Evolutionary conservation across 192 early-diverging fungal genomes (phyloP).

Genomic region (Phycomyces nitens): DNA sequence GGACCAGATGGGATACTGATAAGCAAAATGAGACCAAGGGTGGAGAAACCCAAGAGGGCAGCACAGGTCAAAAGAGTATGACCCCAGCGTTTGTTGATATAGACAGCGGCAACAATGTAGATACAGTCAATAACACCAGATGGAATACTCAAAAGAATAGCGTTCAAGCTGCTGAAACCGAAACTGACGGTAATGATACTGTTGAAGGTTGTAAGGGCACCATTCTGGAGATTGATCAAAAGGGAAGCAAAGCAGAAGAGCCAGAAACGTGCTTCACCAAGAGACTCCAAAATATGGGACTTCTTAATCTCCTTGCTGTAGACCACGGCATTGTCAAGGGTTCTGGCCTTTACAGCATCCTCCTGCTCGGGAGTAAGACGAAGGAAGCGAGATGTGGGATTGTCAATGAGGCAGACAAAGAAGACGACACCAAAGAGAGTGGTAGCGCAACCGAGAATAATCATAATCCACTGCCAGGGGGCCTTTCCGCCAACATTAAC

Average conservation of each 20-base stretch:
- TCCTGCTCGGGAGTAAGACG: neutral
- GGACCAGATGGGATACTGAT: conserved; percentile 5
- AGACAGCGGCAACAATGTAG: conserved; percentile 15
- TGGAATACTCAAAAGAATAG: conserved; percentile 23
- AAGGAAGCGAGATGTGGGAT: conserved; percentile 12
- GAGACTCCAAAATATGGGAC: conserved; percentile 22
- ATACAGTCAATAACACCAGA: conserved; percentile 12
- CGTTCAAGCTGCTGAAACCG: conserved; percentile 21
- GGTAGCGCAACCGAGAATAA: conserved; percentile 27
- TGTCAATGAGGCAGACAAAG: conserved; percentile 28
- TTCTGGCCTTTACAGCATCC: conserved; percentile 16
- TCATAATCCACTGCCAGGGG: conserved; percentile 35
- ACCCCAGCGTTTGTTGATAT: conserved; percentile 2
- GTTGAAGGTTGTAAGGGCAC: conserved; percentile 18
- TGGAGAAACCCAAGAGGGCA: conserved; percentile 5
- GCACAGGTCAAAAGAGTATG: conserved; percentile 12
- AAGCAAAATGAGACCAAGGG: conserved; percentile 23
- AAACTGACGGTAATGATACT: conserved; percentile 14
- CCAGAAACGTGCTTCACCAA: conserved; percentile 23
- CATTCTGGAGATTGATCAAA: conserved; percentile 24
- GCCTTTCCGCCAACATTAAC: neutral
- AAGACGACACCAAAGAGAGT: conserved; percentile 14
- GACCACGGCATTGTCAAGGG: conserved; percentile 24
- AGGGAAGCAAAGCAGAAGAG: conserved; percentile 6
- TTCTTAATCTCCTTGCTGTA: conserved; percentile 12